Conservation (phyloP, 208 protist genomes). For the Leishmania tarentolae region DNA sequence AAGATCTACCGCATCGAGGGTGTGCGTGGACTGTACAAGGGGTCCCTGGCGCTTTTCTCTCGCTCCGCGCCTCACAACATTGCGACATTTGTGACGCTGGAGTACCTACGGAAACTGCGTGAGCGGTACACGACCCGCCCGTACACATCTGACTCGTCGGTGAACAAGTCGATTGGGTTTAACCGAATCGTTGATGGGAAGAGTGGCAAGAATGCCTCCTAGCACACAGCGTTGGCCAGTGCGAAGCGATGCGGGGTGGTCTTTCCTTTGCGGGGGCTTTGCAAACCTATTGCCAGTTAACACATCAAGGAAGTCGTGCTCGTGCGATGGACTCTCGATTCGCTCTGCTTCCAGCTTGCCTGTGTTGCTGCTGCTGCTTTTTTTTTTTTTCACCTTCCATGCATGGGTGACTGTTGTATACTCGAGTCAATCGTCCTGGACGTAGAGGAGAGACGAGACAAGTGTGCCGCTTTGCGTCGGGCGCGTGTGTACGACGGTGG, state of each 20-base stretch:
- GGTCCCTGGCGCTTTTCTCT: slow-evolving; percentile 49
- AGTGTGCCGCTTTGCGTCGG: neutral
- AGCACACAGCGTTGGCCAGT: neutral
- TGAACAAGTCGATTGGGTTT: slow-evolving; percentile 42
- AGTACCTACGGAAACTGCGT: slow-evolving; percentile 54
- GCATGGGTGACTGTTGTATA: neutral
- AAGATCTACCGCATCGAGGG: slow-evolving; percentile 65
- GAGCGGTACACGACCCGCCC: slow-evolving; percentile 46
- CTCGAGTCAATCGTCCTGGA: neutral
- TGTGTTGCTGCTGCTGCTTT: neutral
- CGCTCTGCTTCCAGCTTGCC: neutral
- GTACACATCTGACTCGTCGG: slow-evolving; percentile 55
- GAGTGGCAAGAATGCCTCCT: slow-evolving; percentile 6
- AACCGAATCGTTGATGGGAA: slow-evolving; percentile 16
- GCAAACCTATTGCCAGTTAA: neutral
- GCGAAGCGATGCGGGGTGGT: neutral
- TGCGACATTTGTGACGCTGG: slow-evolving; percentile 58
- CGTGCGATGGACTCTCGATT: neutral
- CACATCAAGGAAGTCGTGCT: neutral
- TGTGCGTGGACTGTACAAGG: slow-evolving; percentile 75
- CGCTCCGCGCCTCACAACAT: slow-evolving; percentile 70
- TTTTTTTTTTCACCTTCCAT: slow-evolving; percentile 4
- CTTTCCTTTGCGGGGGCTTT: too few relatives aligned
- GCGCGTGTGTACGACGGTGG: neutral
- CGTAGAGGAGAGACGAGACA: neutral